Conservation (phyloP, 805 yeast genomes). For the Zygoascus ofunaensis region DNA sequence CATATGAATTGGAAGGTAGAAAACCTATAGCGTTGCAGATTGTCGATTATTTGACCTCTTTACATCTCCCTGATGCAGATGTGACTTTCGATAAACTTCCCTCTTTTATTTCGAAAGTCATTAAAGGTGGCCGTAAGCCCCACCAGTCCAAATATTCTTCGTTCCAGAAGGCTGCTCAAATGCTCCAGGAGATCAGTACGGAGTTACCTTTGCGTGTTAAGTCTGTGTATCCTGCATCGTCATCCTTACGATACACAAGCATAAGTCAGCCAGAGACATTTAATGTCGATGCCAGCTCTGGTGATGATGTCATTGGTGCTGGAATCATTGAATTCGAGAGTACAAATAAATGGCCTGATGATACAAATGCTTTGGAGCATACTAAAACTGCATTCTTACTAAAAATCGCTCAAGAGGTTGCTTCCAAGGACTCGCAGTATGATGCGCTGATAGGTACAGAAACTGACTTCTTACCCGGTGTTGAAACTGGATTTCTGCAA, state of each 20-base stretch:
- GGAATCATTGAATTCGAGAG: constrained; percentile 80
- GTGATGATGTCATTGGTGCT: constrained; percentile 47
- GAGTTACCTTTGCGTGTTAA: constrained; percentile 64
- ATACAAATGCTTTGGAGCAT: constrained; percentile 70
- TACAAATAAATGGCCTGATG: constrained; percentile 94
- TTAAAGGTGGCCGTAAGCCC: constrained; percentile 47
- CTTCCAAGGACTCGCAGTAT: constrained; percentile 39
- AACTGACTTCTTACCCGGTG: constrained; percentile 25
- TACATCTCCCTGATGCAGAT: constrained; percentile 41
- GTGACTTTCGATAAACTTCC: constrained; percentile 1
- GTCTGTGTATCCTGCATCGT: constrained; percentile 62
- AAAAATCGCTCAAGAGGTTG: constrained; percentile 46
- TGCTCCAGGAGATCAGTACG: constrained; percentile 35
- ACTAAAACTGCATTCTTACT: constrained; percentile 85
- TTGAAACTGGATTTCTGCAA: constrained; percentile 26
- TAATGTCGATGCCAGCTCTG: constrained; percentile 31
- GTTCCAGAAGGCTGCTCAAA: constrained; percentile 43
- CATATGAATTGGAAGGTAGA: background rate
- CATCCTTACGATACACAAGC: constrained; percentile 70
- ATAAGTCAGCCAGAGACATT: constrained; percentile 74
- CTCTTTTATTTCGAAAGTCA: background rate
- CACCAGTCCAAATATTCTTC: constrained; percentile 32
- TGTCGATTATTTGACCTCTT: constrained; percentile 49
- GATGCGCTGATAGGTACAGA: constrained; percentile 57
- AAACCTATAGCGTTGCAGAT: constrained; percentile 50